These are phyloP conservation scores for Lachnellula willkommii DNA, from an alignment of 2,329 filamentous ascomycete species.

Conservation along the genomic window DNA sequence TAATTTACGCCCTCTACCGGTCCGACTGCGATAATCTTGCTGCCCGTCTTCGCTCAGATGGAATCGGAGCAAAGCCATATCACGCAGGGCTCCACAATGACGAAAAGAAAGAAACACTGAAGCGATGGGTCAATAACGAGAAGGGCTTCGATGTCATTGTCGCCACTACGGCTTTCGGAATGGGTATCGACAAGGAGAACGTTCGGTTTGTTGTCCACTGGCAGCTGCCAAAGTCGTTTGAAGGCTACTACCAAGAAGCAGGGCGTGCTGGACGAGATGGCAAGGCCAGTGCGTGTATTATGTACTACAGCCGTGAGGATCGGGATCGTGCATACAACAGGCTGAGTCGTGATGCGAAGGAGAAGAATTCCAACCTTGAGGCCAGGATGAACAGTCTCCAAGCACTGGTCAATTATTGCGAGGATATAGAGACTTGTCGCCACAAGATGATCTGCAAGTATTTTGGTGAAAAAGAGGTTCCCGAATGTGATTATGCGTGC, in stretches of 20 bases:
- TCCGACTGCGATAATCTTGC: conserved; percentile 70
- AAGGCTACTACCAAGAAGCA: conserved; percentile 94
- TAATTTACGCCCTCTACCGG: conserved; percentile 73
- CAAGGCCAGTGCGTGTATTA: conserved; percentile 77
- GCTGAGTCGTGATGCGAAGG: conserved; percentile 45
- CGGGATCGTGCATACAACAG: conserved; percentile 63
- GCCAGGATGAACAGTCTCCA: conserved; percentile 59
- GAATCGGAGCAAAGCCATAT: conserved; percentile 69
- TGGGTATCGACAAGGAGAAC: conserved; percentile 95
- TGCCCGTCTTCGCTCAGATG: conserved; percentile 57
- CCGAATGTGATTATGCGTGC: conserved; percentile 67
- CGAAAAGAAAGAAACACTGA: conserved; percentile 65
- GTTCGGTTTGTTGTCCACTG: conserved; percentile 94
- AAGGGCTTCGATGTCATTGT: conserved; percentile 85
- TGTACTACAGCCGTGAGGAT: conserved; percentile 89
- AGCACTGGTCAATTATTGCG: conserved; percentile 74
- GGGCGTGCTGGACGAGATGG: conserved; percentile 87
- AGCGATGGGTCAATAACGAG: conserved; percentile 66
- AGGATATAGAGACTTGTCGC: conserved; percentile 66
- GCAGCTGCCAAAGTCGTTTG: conserved; percentile 89
- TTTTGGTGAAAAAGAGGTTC: conserved; percentile 61
- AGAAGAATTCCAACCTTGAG: conserved; percentile 38
- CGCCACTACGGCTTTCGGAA: conserved; percentile 92
- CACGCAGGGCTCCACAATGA: conserved; percentile 64
- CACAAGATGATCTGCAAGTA: conserved; percentile 71